Evolutionary conservation across 2,329 filamentous ascomycete genomes (phyloP).

Genomic region (Epichloe brachyelytri): DNA sequence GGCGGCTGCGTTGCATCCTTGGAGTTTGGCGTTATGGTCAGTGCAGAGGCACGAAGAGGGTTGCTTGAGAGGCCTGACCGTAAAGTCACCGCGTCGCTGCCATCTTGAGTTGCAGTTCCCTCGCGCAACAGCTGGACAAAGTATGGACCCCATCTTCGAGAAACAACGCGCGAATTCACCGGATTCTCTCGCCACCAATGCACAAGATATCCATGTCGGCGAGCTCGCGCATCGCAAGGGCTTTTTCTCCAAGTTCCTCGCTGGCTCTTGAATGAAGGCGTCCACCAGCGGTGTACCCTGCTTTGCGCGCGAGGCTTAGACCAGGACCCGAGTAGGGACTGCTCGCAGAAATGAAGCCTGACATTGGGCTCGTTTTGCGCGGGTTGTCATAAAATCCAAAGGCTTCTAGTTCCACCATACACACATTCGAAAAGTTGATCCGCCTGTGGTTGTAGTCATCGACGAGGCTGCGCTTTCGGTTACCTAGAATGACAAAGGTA

Average conservation of each 20-base stretch:
- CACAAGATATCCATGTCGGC: slow-evolving; percentile 96
- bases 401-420: slow-evolving; percentile 91
- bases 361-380: slow-evolving; percentile 62
- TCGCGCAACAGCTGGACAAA: slow-evolving; percentile 87
- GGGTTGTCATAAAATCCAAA: slow-evolving; percentile 98
- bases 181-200: slow-evolving; percentile 80
- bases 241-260: slow-evolving; percentile 73
- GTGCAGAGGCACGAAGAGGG: slow-evolving; percentile 61
- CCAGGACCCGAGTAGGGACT: slow-evolving; percentile 48
- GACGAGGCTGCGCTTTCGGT: slow-evolving; percentile 82
- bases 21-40: slow-evolving; percentile 68
- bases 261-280: slow-evolving; percentile 64
- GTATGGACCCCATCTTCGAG: slow-evolving; percentile 85
- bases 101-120: slow-evolving; percentile 58
- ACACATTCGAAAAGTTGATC: slow-evolving; percentile 95
- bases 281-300: slow-evolving; percentile 58
- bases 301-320: slow-evolving; percentile 44
- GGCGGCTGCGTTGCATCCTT: slow-evolving; percentile 31
- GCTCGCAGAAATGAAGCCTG: slow-evolving; percentile 75
- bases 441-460: slow-evolving; percentile 97
- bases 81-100: slow-evolving; percentile 62
- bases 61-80: slow-evolving; percentile 47
- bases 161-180: slow-evolving; percentile 81
- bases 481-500: slow-evolving; percentile 89
- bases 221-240: slow-evolving; percentile 68